These are phyloP conservation scores for Umbelopsis vinacea DNA, from an alignment of 192 early-diverging fungal species.

Conservation along the genomic window DNA sequence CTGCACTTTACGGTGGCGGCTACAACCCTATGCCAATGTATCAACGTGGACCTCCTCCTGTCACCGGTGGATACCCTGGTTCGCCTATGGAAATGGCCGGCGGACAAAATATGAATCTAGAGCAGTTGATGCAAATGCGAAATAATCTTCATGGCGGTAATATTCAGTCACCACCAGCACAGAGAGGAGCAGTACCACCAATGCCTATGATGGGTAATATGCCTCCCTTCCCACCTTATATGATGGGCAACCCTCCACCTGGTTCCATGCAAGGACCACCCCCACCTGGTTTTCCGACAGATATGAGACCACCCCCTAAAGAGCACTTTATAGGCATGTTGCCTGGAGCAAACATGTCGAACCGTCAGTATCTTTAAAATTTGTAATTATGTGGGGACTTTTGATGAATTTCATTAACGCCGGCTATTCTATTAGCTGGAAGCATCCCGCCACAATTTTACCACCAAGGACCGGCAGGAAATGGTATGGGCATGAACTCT, in stretches of 20 bases:
- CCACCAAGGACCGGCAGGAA: slow-evolving; percentile 13
- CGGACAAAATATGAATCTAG: not conserved
- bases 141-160: not conserved
- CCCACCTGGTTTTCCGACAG: not conserved
- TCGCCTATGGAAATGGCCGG: slow-evolving; percentile 8
- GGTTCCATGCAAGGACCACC: slow-evolving; percentile 20
- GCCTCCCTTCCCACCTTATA: slow-evolving; percentile 17
- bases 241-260: slow-evolving; percentile 3
- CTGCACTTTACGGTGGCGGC: not conserved
- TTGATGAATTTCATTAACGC: not conserved
- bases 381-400: not conserved
- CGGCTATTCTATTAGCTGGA: not conserved
- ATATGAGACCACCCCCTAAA: slow-evolving; percentile 16
- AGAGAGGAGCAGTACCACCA: not conserved
- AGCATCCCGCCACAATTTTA: not conserved
- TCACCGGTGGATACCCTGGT: slow-evolving; percentile 1
- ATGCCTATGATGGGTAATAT: slow-evolving; percentile 21
- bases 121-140: slow-evolving; percentile 19
- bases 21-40: slow-evolving; percentile 10
- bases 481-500: slow-evolving; percentile 16
- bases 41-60: slow-evolving; percentile 6
- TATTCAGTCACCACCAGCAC: not conserved
- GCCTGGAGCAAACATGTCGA: slow-evolving; percentile 22
- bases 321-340: slow-evolving; percentile 18
- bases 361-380: not conserved